Base-by-base conservation (phyloP, 768 basidiomycete species). In the Vararia minispora region DNA sequence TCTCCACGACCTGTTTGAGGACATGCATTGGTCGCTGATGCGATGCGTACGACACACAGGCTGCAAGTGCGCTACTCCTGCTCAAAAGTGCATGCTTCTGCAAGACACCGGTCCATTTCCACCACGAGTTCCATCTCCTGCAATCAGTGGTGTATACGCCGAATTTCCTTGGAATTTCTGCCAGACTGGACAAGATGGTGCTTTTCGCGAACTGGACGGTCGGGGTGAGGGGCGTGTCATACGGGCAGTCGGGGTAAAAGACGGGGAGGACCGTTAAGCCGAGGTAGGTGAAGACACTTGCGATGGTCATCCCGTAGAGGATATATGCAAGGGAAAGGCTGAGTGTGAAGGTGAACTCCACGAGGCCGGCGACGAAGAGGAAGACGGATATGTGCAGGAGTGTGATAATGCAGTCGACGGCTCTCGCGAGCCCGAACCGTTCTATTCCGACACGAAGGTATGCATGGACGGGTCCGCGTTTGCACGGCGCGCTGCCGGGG, bases 151-250 rank as follows among this genome's bases (percentile, higher is more conserved):
- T n/a, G n/a, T n/a, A n/a, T n/a, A n/a, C n/a, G n/a, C n/a, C n/a
- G n/a, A n/a, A n/a, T n/a, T n/a, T n/a, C n/a, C n/a, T n/a, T n/a
- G n/a, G n/a, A n/a, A n/a, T n/a, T n/a, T n/a, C n/a, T n/a, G n/a
- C n/a, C n/a, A n/a, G n/a, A n/a, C n/a, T n/a, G n/a, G n/a, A n/a
- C n/a, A n/a, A n/a, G n/a, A n/a, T n/a, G n/a, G n/a, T n/a, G n/a
- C n/a, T n/a, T n/a, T n/a, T n/a, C n/a, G n/a, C n/a, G n/a, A n/a
- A n/a, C n/a, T n/a, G n/a, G n/a, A n/a, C n/a, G n/a, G n/a, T n/a
- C n/a, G n/a, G n/a, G n/a, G n/a, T n/a, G n/a, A n/a, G n/a, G n/a
- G 46, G 44, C 7, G 44, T 47, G 11, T 46, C 40, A 25, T 47
- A 46, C 13, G 46, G 46, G 4, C 45, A 47, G 32, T 40, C 28